Evolutionary conservation across 352 stramenopile genomes (phyloP).

Genomic region (Thalassiosira pacifica): DNA sequence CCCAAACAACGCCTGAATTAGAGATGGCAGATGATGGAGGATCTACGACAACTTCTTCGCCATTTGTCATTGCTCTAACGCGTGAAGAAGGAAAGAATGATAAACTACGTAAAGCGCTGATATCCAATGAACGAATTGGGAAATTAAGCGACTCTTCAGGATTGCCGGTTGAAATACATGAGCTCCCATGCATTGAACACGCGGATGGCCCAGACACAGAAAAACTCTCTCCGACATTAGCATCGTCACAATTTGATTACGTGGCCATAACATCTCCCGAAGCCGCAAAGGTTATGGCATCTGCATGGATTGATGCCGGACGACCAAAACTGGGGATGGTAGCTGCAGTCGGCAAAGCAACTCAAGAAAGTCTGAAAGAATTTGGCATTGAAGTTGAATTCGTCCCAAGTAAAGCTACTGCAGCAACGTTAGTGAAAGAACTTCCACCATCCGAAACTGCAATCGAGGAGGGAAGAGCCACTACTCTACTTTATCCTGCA

Average conservation of each 20-base stretch:
- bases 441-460: constrained; percentile 59
- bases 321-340: constrained; percentile 62
- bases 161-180: constrained; percentile 64
- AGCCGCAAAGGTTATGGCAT: constrained; percentile 77
- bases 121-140: constrained; percentile 46
- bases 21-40: constrained; percentile 5
- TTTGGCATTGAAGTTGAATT: constrained; percentile 79
- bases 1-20: constrained; percentile 10
- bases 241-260: constrained; percentile 79
- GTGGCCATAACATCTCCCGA: constrained; percentile 85
- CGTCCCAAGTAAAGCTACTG: constrained; percentile 83
- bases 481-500: constrained; percentile 83
- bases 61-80: constrained; percentile 78
- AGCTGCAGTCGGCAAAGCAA: constrained; percentile 84
- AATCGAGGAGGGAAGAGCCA: constrained; percentile 42
- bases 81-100: constrained; percentile 86
- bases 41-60: constrained; percentile 21
- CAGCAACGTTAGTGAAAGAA: constrained; percentile 77
- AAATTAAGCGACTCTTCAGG: constrained; percentile 9
- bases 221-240: constrained; percentile 61
- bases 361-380: constrained; percentile 68
- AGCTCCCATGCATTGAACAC: constrained; percentile 87
- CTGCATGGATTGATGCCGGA: constrained; percentile 66
- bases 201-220: constrained; percentile 75
- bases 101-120: constrained; percentile 72